These are phyloP conservation scores for Penicillium palitans DNA, from an alignment of 2,329 filamentous ascomycete species.

Conservation along the genomic window DNA sequence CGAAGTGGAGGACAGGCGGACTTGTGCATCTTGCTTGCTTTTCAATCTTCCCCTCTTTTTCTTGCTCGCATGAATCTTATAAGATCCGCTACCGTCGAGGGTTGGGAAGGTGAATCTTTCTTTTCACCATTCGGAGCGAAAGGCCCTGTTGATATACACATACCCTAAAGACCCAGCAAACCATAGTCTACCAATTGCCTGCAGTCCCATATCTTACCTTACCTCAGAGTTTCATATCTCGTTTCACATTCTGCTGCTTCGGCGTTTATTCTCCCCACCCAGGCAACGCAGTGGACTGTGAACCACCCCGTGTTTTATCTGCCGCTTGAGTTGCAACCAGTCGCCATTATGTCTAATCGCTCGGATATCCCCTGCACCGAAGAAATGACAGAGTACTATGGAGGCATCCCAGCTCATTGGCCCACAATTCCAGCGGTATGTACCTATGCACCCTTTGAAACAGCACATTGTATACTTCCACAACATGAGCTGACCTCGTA, in stretches of 20 bases:
- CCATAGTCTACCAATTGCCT: conserved; percentile 15
- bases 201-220: conserved; percentile 11
- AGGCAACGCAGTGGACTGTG: conserved; percentile 11
- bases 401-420: conserved; percentile 31
- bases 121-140: conserved; percentile 1
- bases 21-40: conserved; percentile 24
- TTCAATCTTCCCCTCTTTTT: conserved; percentile 15
- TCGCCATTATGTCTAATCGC: conserved; percentile 31
- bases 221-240: conserved; percentile 18
- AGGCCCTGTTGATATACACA: conserved; percentile 11
- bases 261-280: conserved; percentile 23
- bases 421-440: conserved; percentile 34
- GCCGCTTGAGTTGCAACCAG: conserved; percentile 23
- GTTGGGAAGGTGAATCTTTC: conserved; percentile 8
- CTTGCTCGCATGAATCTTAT: conserved; percentile 17
- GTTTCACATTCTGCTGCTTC: conserved; percentile 30
- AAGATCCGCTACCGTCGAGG: conserved; percentile 14
- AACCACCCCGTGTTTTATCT: conserved; percentile 26
- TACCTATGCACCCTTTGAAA: background rate
- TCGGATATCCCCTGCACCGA: conserved; percentile 25
- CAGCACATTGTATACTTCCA: background rate
- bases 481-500: conserved; percentile 13
- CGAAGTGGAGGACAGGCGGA: conserved; percentile 27
- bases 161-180: conserved; percentile 1
- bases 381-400: conserved; percentile 34